Conservation (phyloP, 805 yeast species). For the Debaryomyces hansenii region DNA sequence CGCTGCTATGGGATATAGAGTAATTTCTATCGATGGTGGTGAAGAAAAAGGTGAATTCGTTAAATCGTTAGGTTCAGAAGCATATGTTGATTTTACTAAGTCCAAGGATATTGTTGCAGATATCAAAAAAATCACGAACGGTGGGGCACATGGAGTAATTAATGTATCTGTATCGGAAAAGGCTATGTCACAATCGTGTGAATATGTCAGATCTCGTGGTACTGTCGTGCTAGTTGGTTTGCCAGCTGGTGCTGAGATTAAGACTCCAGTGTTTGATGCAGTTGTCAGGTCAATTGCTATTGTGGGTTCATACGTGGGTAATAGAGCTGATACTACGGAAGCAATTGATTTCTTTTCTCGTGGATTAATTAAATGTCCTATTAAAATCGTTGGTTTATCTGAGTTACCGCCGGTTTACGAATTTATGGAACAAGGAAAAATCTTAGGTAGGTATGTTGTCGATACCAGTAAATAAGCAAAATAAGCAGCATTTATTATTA, state of each 20-base stretch:
- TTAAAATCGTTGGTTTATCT: slow-evolving; percentile 41
- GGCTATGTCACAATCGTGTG: slow-evolving; percentile 49
- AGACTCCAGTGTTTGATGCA: slow-evolving; percentile 39
- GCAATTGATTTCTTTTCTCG: slow-evolving; percentile 46
- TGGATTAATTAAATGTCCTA: slow-evolving; percentile 44
- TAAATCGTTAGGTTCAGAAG: slow-evolving; percentile 62
- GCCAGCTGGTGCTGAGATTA: slow-evolving; percentile 45
- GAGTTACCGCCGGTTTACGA: slow-evolving; percentile 40
- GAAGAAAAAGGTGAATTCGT: slow-evolving; percentile 61
- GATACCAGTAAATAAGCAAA: slow-evolving; percentile 37
- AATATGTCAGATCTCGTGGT: slow-evolving; percentile 41
- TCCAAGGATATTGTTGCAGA: slow-evolving; percentile 51
- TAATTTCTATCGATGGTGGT: slow-evolving; percentile 74
- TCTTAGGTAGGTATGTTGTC: slow-evolving; percentile 46
- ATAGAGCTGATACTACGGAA: slow-evolving; percentile 47
- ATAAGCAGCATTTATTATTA: slow-evolving; percentile 32
- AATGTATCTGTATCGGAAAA: slow-evolving; percentile 53
- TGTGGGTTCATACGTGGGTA: slow-evolving; percentile 46
- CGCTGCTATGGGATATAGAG: slow-evolving; percentile 68
- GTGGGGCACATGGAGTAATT: slow-evolving; percentile 58
- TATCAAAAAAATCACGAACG: slow-evolving; percentile 47
- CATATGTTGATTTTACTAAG: slow-evolving; percentile 55
- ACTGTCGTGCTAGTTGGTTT: slow-evolving; percentile 46
- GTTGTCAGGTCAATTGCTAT: slow-evolving; percentile 40
- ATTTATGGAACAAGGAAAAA: slow-evolving; percentile 42